Evolutionary conservation across 306 rosid species (phyloP).

Genomic region (Clitoria ternatea): DNA sequence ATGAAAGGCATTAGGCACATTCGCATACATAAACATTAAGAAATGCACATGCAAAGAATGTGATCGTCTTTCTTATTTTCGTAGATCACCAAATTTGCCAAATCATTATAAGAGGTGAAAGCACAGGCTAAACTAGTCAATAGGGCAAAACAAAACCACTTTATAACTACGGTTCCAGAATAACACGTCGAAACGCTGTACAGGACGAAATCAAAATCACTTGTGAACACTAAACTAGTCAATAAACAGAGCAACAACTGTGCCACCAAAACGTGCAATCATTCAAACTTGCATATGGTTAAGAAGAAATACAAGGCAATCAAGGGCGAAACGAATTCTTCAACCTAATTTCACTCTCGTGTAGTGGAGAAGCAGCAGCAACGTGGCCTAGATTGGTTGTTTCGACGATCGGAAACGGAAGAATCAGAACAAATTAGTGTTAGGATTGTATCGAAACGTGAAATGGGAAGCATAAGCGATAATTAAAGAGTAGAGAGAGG

Average conservation of each 20-base stretch:
- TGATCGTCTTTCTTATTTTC: neutral
- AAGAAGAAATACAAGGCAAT: neutral
- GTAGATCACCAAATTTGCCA: neutral
- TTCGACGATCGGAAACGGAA: neutral
- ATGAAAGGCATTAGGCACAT: neutral
- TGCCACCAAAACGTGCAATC: neutral
- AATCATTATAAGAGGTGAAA: neutral
- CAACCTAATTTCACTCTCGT: neutral
- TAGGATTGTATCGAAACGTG: neutral
- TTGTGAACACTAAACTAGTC: neutral
- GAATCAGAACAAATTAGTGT: neutral
- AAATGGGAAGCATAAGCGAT: conserved; percentile 10
- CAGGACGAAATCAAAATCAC: neutral
- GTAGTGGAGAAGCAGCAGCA: neutral
- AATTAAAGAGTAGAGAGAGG: neutral
- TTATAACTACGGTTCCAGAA: neutral
- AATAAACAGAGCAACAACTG: neutral
- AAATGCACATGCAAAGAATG: neutral
- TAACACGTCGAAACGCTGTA: neutral
- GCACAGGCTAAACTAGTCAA: too few species aligned
- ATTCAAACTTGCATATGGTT: neutral
- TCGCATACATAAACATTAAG: neutral
- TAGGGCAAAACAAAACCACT: neutral
- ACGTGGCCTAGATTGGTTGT: neutral
- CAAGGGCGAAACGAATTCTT: neutral